These are phyloP conservation scores for Coccinonectria pachysandricola DNA, from an alignment of 2,329 filamentous ascomycete species.

Conservation along the genomic window DNA sequence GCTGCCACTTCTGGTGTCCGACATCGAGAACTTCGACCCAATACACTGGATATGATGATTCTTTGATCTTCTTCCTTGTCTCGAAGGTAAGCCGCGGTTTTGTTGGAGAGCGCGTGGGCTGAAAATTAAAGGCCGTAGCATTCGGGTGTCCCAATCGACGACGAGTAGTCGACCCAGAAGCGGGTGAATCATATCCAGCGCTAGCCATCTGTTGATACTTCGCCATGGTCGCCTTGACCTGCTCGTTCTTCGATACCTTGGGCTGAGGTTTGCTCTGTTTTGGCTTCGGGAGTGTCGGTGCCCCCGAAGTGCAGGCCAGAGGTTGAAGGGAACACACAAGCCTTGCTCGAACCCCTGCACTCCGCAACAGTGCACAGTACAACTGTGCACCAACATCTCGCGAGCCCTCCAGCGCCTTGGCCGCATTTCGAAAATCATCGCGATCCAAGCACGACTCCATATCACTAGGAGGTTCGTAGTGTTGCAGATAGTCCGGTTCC, in stretches of 20 bases:
- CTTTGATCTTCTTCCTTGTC: conserved; percentile 39
- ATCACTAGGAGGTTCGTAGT: conserved; percentile 49
- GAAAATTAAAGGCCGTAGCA: conserved; percentile 41
- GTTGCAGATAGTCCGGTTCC: conserved; percentile 46
- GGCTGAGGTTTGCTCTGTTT: conserved; percentile 19
- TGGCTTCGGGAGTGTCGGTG: conserved; percentile 36
- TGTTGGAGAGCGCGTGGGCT: conserved; percentile 32
- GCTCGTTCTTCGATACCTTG: conserved; percentile 24
- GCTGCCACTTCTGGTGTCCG: conserved; percentile 83
- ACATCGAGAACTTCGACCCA: conserved; percentile 91
- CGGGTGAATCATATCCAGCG: conserved; percentile 18
- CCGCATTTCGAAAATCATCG: conserved; percentile 62
- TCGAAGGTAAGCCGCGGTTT: conserved; percentile 22
- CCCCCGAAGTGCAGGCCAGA: conserved; percentile 54
- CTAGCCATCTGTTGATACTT: conserved; percentile 26
- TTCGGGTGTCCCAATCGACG: conserved; percentile 43
- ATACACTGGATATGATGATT: conserved; percentile 74
- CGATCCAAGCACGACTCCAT: conserved; percentile 59
- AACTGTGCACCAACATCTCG: conserved; percentile 83
- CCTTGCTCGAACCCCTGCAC: conserved; percentile 69
- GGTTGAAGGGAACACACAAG: conserved; percentile 86
- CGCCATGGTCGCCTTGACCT: conserved; percentile 29
- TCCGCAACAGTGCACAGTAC: conserved; percentile 77
- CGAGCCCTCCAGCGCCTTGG: conserved; percentile 63
- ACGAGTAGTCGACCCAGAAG: conserved; percentile 28